These are phyloP conservation scores for Solanum pinnatisectum DNA, from an alignment of 257 asterid species.

Conservation along the genomic window DNA sequence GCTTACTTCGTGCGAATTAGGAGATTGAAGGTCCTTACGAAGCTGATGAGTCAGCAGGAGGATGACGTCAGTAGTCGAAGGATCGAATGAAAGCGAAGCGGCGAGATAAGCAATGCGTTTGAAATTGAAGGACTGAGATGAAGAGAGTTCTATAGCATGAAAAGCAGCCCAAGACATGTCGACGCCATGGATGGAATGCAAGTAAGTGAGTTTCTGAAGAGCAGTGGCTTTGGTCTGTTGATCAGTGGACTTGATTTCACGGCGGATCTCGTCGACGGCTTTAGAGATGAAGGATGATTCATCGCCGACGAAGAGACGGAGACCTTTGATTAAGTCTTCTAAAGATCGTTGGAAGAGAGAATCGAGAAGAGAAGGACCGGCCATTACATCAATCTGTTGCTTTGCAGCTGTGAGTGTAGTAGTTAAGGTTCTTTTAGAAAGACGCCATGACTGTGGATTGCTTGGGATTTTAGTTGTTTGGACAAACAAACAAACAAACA, in stretches of 20 bases:
- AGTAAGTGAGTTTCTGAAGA: constrained; percentile 67
- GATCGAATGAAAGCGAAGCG: constrained; percentile 69
- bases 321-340: constrained; percentile 68
- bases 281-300: constrained; percentile 48
- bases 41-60: constrained; percentile 93
- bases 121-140: constrained; percentile 45
- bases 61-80: constrained; percentile 69
- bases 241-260: constrained; percentile 83
- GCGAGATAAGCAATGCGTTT: constrained; percentile 68
- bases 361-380: constrained; percentile 72
- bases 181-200: constrained; percentile 66
- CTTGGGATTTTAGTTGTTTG: neutral
- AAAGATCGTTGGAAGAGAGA: constrained; percentile 79
- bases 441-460: neutral
- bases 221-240: constrained; percentile 64
- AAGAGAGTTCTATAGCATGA: constrained; percentile 78
- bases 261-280: constrained; percentile 75
- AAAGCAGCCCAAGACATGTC: constrained; percentile 87
- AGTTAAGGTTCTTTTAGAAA: neutral
- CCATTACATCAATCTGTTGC: constrained; percentile 16
- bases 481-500: neutral
- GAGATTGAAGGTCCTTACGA: constrained; percentile 71
- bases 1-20: constrained; percentile 61
- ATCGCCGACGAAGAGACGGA: constrained; percentile 41
- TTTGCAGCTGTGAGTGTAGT: neutral